Evolutionary conservation across 2,329 filamentous ascomycete species (phyloP), one percentile per base, ranked within the genome.

Genomic region (Volutella citrinella): DNA sequence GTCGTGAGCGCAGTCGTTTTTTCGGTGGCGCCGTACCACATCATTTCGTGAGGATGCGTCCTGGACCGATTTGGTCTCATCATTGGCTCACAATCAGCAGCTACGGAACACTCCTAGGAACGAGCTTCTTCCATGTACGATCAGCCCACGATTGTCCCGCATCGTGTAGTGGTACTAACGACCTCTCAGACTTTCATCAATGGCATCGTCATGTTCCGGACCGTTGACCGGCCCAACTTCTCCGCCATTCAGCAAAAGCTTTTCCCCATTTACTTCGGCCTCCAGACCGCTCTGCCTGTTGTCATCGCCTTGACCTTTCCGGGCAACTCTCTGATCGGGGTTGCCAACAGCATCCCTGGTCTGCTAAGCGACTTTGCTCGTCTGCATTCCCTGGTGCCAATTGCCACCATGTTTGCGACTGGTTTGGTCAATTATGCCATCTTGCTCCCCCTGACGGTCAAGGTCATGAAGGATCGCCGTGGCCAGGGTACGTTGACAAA

Each of bases 81-180:
- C 24, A 32, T 35, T 27, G 13, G 40, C 52, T 57, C 43, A 58
- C 32, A 21, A n/a, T 28, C 32, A 12, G 28, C 49, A 93, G 87
- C 57, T 95, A 94, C 65, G 89, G 88, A 47, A 89, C 87, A 14
- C 76, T 97, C 30, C 71, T 97, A 11, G 93, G 93, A 45, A 83
- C 84, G 18, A 85, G 88, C 23, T 74, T 95, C 60, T 97, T 89
- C 65, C 88, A 97, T 60, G 82, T 84, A 30, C 24, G 46, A 26
- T 30, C 19, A 32, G 10, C 19, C 14, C n/a, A 4, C 15, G 6
- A 15, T 12, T 25, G 6, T 19, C 10, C 6, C 10, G 10, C n/a
- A n/a, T 11, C 19, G 20, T 12, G 4, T 10, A 12, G 11, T 24
- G 9, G 12, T 45, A 14, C 44, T 52, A 27, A 48, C 31, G 16